Evolutionary conservation across 805 yeast genomes (phyloP), one percentile per base, ranked within the genome.

Genomic region (Metschnikowia chrysomelidarum): DNA sequence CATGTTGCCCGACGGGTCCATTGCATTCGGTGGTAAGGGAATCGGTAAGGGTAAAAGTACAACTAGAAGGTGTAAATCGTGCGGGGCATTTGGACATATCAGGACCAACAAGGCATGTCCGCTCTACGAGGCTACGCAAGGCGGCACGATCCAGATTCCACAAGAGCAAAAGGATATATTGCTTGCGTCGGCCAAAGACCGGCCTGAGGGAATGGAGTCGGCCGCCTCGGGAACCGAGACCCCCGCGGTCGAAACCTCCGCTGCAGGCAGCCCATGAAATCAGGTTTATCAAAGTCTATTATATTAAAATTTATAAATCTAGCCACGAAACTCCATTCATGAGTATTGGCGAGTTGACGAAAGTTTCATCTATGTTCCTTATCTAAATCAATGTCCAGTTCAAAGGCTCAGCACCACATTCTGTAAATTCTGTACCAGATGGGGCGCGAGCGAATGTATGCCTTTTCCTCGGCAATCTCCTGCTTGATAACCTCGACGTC

Each of bases 1-100:
- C 4, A 51, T 62, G 49, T 47, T 67, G 36, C 71, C 73, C 1
- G 71, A 66, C 44, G 72, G 72, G 1, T 59, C 69, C 9, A 60
- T 57, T 40, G 71, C 71, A 2, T 56, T 74, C 27, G 74, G 77
- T 22, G 84, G 81, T n/a, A 80, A 78, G 47, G 84, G 85, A 16
- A 75, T 76, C 26, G 87, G 86, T 19, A 82, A 82, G 50, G 84
- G 84, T 20, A 81, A 81, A 50, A 71, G 81, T 19, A 79, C 78
- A 4, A 81, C 83, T 7, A 71, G 98, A 56, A 78, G 87, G 53
- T 91, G 98, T 64, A 89, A 94, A 3, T 82, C 93, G 0, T 91
- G 98, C 71, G 98, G 98, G 15, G 93, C 91, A 9, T 73, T 85
- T 44, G 98, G 98, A 0, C 98, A 91, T 58, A 91, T 91, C 43